Base-by-base conservation (phyloP, 192 early-diverging fungal species). In the Coemansia interrupta region DNA sequence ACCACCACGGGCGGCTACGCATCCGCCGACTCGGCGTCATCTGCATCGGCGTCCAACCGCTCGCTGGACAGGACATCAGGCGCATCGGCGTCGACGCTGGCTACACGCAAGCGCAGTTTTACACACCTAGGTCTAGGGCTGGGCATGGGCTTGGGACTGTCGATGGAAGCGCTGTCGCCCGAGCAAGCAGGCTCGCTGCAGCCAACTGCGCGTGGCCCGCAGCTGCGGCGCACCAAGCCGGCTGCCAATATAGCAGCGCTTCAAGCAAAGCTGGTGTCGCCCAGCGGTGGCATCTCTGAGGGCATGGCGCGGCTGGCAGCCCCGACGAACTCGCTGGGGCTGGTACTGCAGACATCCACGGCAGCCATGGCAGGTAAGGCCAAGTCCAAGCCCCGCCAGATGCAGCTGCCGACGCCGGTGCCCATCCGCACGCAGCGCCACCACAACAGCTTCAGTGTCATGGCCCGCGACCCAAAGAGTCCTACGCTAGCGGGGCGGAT, bases 81-180 rank as follows among this genome's bases (percentile, higher is more conserved):
- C 26, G 64, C 59, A 11, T 78, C 74, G 15, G 64, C 59, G 12
- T 78, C 74, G 14, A 71, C 68, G 41, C 58, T 71, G 26, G 69
- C 69, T 45, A 72, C 54, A n/a, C 65, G 75, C 47, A 78, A 78
- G 56, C 75, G 75, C 66, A 78, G 75, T 60, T 78, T 71, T 63
- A 78, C 75, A 5, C 75, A 78, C 45, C 65, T 78, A 28, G 75
- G 32, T 36, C 32, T 36, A 10, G 32, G 32, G 1, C 9, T 36
- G 32, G 32, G 10, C 32, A 36, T 36, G 32, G 32, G 32, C 9
- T 7, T 36, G 32, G 32, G 75, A 4, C 66, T 78, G 51, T 72
- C 75, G 15, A 78, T 78, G 75, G 75, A 78, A 59, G 47, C 66
- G 18, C 57, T 78, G 19, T 44, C 61, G 10, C 23, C 44, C 19